A percentile compares a stretch with the other conserved stretches of the same genome.
phyloP scores from a whole-genome alignment of 768 basidiomycete species.

The Chiua virens region DNA sequence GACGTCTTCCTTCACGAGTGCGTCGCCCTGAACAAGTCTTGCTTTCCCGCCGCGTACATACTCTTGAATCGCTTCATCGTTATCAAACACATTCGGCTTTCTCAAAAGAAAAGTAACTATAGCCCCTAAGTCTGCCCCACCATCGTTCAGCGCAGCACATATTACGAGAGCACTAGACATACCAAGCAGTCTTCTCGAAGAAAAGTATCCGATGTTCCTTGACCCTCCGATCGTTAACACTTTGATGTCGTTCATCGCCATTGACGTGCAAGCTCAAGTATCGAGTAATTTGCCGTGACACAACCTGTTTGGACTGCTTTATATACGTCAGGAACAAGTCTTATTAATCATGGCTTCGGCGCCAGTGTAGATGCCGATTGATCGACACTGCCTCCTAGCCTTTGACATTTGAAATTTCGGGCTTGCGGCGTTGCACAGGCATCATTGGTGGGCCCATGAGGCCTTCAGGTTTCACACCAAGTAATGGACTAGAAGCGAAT shows the following conservation, averaged over 20 bases:
- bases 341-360: not conserved
- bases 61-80: slow-evolving; percentile 50
- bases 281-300: too few relatives aligned
- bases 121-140: slow-evolving; percentile 49
- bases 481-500: too few relatives aligned
- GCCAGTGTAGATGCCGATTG: too few relatives aligned
- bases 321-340: not conserved
- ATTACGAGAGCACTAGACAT: slow-evolving; percentile 2
- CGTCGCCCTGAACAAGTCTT: slow-evolving; percentile 60
- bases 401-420: too few relatives aligned
- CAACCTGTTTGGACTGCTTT: not conserved
- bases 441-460: too few relatives aligned
- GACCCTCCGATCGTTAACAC: slow-evolving; percentile 53
- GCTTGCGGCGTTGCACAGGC: not conserved
- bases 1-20: slow-evolving; percentile 51
- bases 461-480: too few relatives aligned
- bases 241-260: slow-evolving; percentile 19
- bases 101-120: slow-evolving; percentile 67
- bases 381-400: too few relatives aligned
- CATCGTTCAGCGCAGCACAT: not conserved
- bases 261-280: not conserved
- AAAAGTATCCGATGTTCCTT: slow-evolving; percentile 53
- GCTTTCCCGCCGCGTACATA: slow-evolving; percentile 53
- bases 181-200: slow-evolving; percentile 51
- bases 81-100: slow-evolving; percentile 49